Evolutionary conservation across 2,329 filamentous ascomycete genomes (phyloP).

Genomic region (Septoria petroselini): DNA sequence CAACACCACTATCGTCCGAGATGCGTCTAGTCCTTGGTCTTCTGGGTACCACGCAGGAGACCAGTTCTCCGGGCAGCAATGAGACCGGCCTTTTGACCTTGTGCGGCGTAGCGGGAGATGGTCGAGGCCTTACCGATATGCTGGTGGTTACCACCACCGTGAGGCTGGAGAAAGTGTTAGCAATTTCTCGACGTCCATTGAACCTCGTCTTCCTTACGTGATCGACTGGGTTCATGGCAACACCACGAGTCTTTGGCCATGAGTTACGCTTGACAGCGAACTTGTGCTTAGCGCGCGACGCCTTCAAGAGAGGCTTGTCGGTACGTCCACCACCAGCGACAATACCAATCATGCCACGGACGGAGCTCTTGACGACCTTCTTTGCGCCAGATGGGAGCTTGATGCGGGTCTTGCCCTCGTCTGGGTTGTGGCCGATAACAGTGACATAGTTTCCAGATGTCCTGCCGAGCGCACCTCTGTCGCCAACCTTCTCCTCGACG

Average conservation of each 20-base stretch:
- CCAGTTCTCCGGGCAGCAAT: slow-evolving; percentile 99
- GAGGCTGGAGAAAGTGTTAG: slow-evolving; percentile 43
- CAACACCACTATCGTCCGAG: slow-evolving; percentile 33
- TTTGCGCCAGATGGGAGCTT: slow-evolving; percentile 99
- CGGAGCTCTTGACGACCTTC: slow-evolving; percentile 91
- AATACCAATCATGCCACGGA: slow-evolving; percentile 98
- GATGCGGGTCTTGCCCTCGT: slow-evolving; percentile 99
- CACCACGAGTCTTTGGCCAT: slow-evolving; percentile 99
- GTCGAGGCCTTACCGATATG: slow-evolving; percentile 99
- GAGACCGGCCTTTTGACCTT: slow-evolving; percentile 99
- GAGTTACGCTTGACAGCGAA: slow-evolving; percentile 99
- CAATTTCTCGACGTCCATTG: slow-evolving; percentile 4
- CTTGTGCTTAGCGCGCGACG: slow-evolving; percentile 99
- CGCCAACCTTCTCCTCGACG: slow-evolving; percentile 97
- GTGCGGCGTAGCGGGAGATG: slow-evolving; percentile 94
- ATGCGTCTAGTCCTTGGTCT: slow-evolving; percentile 77
- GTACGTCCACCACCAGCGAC: slow-evolving; percentile 99
- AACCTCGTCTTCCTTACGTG: slow-evolving; percentile 58
- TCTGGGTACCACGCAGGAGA: slow-evolving; percentile 99
- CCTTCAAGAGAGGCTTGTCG: slow-evolving; percentile 99
- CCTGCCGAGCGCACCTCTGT: slow-evolving; percentile 92
- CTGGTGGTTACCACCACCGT: slow-evolving; percentile 93
- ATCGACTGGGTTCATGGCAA: slow-evolving; percentile 99
- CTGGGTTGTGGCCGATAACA: slow-evolving; percentile 94
- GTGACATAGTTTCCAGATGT: slow-evolving; percentile 99